Conservation (phyloP, 1,139 yeast genomes). For the Fermentozyma sake region DNA sequence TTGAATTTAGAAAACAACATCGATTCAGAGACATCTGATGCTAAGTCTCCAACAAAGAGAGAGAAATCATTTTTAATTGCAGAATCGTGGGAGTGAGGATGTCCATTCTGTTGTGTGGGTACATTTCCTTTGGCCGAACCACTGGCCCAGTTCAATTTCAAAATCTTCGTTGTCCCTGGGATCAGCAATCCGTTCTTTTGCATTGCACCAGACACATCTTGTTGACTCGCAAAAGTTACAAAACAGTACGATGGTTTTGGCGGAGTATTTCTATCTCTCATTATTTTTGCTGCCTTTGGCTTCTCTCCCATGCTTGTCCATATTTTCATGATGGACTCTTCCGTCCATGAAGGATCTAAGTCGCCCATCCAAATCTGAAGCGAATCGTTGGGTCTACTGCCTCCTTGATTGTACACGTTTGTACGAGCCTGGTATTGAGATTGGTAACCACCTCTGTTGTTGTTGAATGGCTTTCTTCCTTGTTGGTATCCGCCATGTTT, state of each 20-base stretch:
- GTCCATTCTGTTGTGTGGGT: neutral
- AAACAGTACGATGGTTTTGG: constrained; percentile 65
- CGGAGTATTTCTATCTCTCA: constrained; percentile 40
- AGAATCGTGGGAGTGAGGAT: neutral
- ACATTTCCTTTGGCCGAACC: constrained; percentile 6
- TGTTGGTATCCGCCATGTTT: constrained; percentile 5
- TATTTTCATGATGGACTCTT: constrained; percentile 55
- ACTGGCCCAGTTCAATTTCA: constrained; percentile 84
- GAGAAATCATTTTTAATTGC: constrained; percentile 47
- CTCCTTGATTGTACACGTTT: neutral
- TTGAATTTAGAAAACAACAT: constrained; percentile 67
- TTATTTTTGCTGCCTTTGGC: constrained; percentile 34
- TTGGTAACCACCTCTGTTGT: constrained; percentile 3
- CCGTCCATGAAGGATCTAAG: constrained; percentile 83
- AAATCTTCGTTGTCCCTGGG: constrained; percentile 52
- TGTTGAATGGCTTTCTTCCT: constrained; percentile 4
- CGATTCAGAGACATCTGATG: constrained; percentile 72
- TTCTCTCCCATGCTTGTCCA: constrained; percentile 51
- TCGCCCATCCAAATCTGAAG: constrained; percentile 89
- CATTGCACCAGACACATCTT: constrained; percentile 68
- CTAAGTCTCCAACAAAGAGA: constrained; percentile 82
- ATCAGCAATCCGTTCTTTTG: constrained; percentile 65
- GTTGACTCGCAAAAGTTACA: constrained; percentile 67
- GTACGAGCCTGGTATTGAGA: constrained; percentile 3
- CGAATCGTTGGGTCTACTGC: constrained; percentile 1